phyloP scores from a whole-genome alignment of 1,284 basidiomycete species.

The Mycosarcoma mackinlayi region DNA sequence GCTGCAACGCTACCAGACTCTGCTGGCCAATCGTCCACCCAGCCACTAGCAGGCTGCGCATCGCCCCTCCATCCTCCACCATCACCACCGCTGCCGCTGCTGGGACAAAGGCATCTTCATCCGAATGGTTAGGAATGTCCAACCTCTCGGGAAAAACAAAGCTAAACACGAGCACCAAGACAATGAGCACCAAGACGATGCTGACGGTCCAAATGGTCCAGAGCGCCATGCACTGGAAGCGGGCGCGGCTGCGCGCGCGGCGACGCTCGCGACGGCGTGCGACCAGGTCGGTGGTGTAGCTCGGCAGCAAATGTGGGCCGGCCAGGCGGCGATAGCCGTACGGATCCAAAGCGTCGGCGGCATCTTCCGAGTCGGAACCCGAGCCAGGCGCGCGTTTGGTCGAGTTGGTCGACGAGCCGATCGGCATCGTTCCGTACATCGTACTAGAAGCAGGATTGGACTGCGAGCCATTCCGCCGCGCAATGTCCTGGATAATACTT shows the following conservation, averaged over 20 bases:
- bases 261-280: slow-evolving; percentile 34
- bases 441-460: background rate
- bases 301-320: slow-evolving; percentile 41
- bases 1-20: no score
- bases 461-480: slow-evolving; percentile 10
- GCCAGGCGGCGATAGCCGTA: slow-evolving; percentile 52
- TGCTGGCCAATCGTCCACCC: no score
- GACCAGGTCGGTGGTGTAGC: slow-evolving; percentile 34
- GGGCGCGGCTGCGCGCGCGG: slow-evolving; percentile 24
- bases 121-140: slow-evolving; percentile 24
- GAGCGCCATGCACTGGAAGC: slow-evolving; percentile 50
- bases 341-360: slow-evolving; percentile 26
- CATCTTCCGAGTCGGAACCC: background rate
- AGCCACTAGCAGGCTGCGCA: background rate
- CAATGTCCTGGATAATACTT: slow-evolving; percentile 29
- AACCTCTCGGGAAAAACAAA: slow-evolving; percentile 29
- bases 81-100: no score
- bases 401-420: no score
- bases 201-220: slow-evolving; percentile 51
- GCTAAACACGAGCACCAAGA: slow-evolving; percentile 22
- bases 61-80: slow-evolving; percentile 1
- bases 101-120: no score
- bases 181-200: slow-evolving; percentile 30
- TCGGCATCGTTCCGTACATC: slow-evolving; percentile 18
- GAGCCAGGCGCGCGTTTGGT: no score